Evolutionary conservation across 805 yeast genomes (phyloP).

Genomic region (Phaffomyces antillensis): DNA sequence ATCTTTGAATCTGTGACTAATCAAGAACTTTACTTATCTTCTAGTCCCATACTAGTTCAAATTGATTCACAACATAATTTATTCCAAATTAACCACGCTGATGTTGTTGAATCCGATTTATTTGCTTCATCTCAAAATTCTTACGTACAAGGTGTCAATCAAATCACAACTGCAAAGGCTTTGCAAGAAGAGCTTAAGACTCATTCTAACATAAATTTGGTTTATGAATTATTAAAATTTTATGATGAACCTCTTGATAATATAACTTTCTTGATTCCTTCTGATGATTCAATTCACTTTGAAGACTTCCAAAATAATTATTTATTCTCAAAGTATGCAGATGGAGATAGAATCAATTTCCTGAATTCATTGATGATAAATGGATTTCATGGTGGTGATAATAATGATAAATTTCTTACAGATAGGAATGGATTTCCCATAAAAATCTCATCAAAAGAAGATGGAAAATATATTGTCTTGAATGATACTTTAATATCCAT

Average conservation of each 20-base stretch:
- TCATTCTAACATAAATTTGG: background rate
- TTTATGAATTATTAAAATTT: background rate
- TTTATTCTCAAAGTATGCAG: slow-evolving; percentile 27
- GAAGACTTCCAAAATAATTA: slow-evolving; percentile 41
- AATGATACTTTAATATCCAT: slow-evolving; percentile 29
- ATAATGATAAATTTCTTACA: slow-evolving; percentile 2
- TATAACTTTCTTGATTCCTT: slow-evolving; percentile 40
- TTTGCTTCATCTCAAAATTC: slow-evolving; percentile 58
- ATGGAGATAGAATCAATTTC: slow-evolving; percentile 21
- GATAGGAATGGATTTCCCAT: slow-evolving; percentile 24
- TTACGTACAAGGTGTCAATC: slow-evolving; percentile 57
- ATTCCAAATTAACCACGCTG: slow-evolving; percentile 32
- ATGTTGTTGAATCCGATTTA: slow-evolving; percentile 51
- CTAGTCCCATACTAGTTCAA: too few species aligned
- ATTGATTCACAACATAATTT: slow-evolving; percentile 10
- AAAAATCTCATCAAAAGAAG: slow-evolving; percentile 17
- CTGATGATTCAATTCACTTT: slow-evolving; percentile 31
- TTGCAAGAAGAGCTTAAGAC: slow-evolving; percentile 29
- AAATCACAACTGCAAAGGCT: slow-evolving; percentile 32
- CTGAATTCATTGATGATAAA: slow-evolving; percentile 30
- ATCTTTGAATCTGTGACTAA: slow-evolving; percentile 11
- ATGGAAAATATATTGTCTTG: slow-evolving; percentile 30
- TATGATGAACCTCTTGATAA: slow-evolving; percentile 19
- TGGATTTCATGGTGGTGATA: slow-evolving; percentile 41
- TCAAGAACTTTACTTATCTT: background rate